phyloP scores from a whole-genome alignment of 106 monocot genomes.

The Amphibolis antarctica region DNA sequence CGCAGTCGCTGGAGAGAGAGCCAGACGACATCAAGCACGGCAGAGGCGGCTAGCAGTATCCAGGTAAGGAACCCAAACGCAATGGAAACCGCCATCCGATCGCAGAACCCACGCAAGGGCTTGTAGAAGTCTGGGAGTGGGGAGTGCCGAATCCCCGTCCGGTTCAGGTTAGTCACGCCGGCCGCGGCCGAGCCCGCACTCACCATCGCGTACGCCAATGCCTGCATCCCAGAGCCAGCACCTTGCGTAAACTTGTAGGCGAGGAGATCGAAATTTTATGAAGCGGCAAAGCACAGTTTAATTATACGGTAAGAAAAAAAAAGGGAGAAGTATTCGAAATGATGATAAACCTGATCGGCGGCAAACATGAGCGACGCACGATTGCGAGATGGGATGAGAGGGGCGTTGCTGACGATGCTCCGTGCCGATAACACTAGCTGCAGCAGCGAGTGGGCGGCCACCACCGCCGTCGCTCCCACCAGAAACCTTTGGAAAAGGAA shows the following conservation, averaged over 20 bases:
- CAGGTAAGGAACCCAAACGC: slow-evolving; percentile 43
- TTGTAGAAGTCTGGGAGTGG: slow-evolving; percentile 58
- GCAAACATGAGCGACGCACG: slow-evolving; percentile 13
- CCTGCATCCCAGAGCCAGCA: slow-evolving; percentile 11
- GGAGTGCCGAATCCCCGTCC: slow-evolving; percentile 49
- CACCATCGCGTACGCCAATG: slow-evolving; percentile 58
- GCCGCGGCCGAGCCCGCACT: slow-evolving; percentile 65
- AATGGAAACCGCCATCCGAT: slow-evolving; percentile 33
- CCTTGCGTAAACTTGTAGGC: no score
- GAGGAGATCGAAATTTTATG: no score
- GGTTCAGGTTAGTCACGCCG: slow-evolving; percentile 56
- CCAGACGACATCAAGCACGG: slow-evolving; percentile 44
- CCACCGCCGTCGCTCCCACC: slow-evolving; percentile 10
- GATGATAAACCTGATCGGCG: slow-evolving; percentile 10
- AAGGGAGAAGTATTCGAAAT: not conserved
- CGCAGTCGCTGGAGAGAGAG: slow-evolving; percentile 27
- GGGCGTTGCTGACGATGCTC: not conserved
- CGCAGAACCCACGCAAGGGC: slow-evolving; percentile 50
- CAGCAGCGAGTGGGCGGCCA: slow-evolving; percentile 12
- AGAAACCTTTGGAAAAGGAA: slow-evolving; percentile 1
- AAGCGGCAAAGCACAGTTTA: no score
- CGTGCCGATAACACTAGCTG: not conserved
- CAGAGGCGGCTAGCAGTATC: slow-evolving; percentile 40
- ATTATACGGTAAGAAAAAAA: not conserved
- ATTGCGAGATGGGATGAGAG: slow-evolving; percentile 1